A percentile compares a stretch with the other conserved stretches of the same genome.
phyloP scores from a whole-genome alignment of 371 early-diverging fungal genomes.

The Umbelopsis sp. region DNA sequence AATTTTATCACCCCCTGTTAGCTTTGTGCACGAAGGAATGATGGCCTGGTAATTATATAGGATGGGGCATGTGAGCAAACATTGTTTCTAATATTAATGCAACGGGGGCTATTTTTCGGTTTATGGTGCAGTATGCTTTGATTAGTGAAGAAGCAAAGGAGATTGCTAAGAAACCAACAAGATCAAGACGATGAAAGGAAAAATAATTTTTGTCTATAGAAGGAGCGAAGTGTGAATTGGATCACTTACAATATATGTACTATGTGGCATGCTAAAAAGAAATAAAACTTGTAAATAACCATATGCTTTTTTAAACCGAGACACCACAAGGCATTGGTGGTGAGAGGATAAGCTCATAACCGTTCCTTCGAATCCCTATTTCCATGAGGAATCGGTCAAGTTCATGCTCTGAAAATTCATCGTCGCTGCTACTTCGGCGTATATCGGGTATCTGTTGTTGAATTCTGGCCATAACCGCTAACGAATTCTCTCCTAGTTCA shows the following conservation, averaged over 20 bases:
- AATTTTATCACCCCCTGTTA: constrained; percentile 5
- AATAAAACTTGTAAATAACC: background rate
- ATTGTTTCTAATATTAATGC: too few relatives aligned
- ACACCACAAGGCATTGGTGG: background rate
- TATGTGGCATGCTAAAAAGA: background rate
- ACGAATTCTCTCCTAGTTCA: background rate
- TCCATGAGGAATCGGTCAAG: background rate
- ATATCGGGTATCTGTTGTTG: constrained; percentile 7
- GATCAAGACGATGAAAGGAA: background rate
- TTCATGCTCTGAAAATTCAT: background rate
- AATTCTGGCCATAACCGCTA: background rate
- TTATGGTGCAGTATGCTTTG: constrained; percentile 5
- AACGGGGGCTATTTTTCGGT: background rate
- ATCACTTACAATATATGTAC: too few relatives aligned
- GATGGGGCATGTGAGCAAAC: too few relatives aligned
- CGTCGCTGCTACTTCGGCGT: too few relatives aligned
- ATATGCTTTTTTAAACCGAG: background rate
- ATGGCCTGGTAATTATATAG: constrained; percentile 23
- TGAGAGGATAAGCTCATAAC: constrained; percentile 4
- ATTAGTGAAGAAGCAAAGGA: constrained; percentile 14
- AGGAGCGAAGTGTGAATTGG: too few relatives aligned
- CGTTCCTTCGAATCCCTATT: background rate
- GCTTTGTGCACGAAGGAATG: constrained; percentile 34
- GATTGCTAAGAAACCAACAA: constrained; percentile 8
- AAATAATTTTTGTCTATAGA: background rate